Evolutionary conservation across 2,329 filamentous ascomycete species (phyloP), one percentile per base, ranked within the genome.

Genomic region (Neurospora crassa): DNA sequence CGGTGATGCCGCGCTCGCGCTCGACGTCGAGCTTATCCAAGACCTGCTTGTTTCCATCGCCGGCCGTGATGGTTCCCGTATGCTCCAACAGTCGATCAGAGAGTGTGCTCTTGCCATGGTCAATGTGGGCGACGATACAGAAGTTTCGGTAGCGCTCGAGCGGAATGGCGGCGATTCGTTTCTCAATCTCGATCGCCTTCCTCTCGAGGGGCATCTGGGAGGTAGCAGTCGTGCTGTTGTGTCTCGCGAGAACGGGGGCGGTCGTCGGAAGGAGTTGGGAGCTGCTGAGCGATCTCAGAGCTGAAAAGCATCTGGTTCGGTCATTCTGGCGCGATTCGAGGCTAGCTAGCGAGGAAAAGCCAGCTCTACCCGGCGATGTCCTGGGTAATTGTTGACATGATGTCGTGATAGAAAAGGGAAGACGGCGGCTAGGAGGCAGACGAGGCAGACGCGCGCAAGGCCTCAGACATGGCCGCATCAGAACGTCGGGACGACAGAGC

Each of bases 71-170:
- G 7, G 95, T 98, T 24, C 96, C 95, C 0, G 96, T 99, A 74
- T 96, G 85, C 84, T 99, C 96, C 73, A 99, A 87, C 70, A 99
- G 84, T 2, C 96, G 91, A 78, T 99, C 96, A 75, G 91, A 95
- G 70, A 99, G 89, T 5, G 96, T 99, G 79, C 92, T 97, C 82
- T 99, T 99, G 78, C 96, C 96, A 89, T 99, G 96, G 80, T 99
- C 96, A 79, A 99, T 96, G 80, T 99, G 96, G 11, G 96, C 96
- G 69, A 99, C 95, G 78, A 99, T 98, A 82, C 96, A 99, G 81
- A 99, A 99, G 81, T 99, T 99, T 74, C 96, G 91, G 76, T 89
- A 95, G 24, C 92, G 88, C 71, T 91, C 89, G 77, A 94, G 91
- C 2, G 92, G 92, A 70, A 95, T 94, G 6, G 88, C 89, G 18